Conservation (phyloP, 2,329 filamentous ascomycete genomes). For the Fusarium sublunatum region DNA sequence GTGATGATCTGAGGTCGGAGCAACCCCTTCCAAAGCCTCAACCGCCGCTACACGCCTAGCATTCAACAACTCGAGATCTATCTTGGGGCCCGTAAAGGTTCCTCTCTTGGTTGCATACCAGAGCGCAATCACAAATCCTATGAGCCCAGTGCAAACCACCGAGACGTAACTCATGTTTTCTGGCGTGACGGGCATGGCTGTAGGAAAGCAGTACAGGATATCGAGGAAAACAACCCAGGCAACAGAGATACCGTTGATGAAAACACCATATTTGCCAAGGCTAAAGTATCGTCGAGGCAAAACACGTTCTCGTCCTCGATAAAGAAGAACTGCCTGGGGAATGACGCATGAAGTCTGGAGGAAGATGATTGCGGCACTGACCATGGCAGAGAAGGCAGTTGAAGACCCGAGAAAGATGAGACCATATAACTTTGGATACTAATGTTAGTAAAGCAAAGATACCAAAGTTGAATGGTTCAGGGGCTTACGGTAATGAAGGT, state of each 20-base stretch:
- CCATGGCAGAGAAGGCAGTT: conserved; percentile 46
- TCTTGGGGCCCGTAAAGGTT: conserved; percentile 32
- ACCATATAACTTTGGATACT: conserved; percentile 37
- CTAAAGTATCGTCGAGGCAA: conserved; percentile 43
- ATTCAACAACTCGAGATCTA: conserved; percentile 34
- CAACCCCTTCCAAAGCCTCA: conserved; percentile 8
- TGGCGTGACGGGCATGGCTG: conserved; percentile 29
- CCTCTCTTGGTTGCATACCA: conserved; percentile 40
- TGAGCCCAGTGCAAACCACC: conserved; percentile 26
- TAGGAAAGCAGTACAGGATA: conserved; percentile 39
- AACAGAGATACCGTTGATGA: conserved; percentile 40
- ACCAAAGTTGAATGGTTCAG: background rate
- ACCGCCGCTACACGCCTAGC: conserved; percentile 27
- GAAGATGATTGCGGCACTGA: conserved; percentile 45
- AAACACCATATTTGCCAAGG: conserved; percentile 40
- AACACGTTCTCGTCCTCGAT: conserved; percentile 42
- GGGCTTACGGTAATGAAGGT: conserved; percentile 21
- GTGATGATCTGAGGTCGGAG: conserved; percentile 3
- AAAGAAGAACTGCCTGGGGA: conserved; percentile 45
- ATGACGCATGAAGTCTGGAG: conserved; percentile 43
- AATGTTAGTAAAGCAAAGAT: background rate
- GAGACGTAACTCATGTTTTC: conserved; percentile 44
- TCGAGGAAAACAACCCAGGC: conserved; percentile 38
- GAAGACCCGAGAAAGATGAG: conserved; percentile 47
- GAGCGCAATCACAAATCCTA: conserved; percentile 31